phyloP scores from a whole-genome alignment of 371 early-diverging fungal genomes.

The Apophysomyces elegans region DNA sequence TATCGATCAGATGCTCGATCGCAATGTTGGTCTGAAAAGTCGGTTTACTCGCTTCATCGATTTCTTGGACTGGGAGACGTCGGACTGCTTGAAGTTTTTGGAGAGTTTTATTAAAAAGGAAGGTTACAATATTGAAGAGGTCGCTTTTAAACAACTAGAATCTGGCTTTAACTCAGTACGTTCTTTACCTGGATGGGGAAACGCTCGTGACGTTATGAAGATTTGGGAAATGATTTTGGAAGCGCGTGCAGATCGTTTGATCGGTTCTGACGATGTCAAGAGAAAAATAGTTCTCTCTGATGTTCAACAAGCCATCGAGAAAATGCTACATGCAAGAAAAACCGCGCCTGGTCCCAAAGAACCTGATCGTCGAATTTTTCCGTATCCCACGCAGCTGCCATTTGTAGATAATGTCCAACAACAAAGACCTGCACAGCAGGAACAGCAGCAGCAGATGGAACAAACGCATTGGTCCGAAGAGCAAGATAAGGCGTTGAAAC shows the following conservation, averaged over 20 bases:
- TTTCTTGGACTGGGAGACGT: slow-evolving; percentile 4
- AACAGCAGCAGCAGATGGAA: background rate
- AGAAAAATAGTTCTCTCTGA: background rate
- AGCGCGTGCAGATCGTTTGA: slow-evolving; percentile 1
- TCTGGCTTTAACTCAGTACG: background rate
- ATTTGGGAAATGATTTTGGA: slow-evolving; percentile 1
- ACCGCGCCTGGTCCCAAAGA: background rate
- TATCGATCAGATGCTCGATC: background rate
- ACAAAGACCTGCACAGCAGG: background rate
- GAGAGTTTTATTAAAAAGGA: background rate
- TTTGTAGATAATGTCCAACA: background rate
- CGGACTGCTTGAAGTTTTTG: slow-evolving; percentile 2
- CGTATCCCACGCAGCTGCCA: background rate
- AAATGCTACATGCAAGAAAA: slow-evolving; percentile 3
- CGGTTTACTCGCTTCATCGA: slow-evolving; percentile 6
- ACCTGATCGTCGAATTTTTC: too few species aligned
- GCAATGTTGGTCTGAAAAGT: slow-evolving; percentile 3
- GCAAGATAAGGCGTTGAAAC: background rate
- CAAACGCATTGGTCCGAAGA: background rate
- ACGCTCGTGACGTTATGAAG: background rate
- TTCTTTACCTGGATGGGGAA: slow-evolving; percentile 1
- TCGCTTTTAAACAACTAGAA: background rate
- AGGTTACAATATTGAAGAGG: background rate
- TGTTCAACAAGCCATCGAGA: background rate
- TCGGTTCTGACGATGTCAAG: background rate